Conservation (phyloP, 345 rosid species). For the Kernera saxatilis region DNA sequence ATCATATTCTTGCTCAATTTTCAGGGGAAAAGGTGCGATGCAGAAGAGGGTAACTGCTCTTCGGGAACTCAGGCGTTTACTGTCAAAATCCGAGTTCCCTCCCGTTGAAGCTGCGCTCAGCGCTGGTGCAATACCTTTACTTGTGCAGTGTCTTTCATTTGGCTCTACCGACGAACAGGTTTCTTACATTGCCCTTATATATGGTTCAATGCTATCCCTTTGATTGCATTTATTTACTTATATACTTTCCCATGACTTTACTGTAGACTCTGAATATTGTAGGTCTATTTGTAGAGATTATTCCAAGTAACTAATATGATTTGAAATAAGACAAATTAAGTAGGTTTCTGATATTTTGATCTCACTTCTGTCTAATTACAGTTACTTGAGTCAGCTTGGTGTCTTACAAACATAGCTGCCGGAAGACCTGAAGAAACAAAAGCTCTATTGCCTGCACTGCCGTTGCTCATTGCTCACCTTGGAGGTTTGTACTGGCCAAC, state of each 20-base stretch:
- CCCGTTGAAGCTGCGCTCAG: slow-evolving; percentile 74
- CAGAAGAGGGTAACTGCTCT: slow-evolving; percentile 80
- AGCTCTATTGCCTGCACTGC: slow-evolving; percentile 77
- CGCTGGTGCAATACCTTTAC: slow-evolving; percentile 80
- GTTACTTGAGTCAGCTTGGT: slow-evolving; percentile 98
- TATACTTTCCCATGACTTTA: background rate
- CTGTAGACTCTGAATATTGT: background rate
- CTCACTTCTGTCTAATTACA: slow-evolving; percentile 34
- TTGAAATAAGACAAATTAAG: background rate
- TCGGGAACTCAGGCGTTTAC: slow-evolving; percentile 75
- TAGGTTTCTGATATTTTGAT: background rate
- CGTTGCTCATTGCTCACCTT: slow-evolving; percentile 87
- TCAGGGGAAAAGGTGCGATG: slow-evolving; percentile 84
- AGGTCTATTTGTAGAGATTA: background rate
- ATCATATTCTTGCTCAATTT: slow-evolving; percentile 10
- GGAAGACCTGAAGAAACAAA: slow-evolving; percentile 95
- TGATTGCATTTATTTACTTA: background rate
- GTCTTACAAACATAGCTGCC: slow-evolving; percentile 96
- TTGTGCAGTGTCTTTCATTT: slow-evolving; percentile 86
- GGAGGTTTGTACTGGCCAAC: slow-evolving; percentile 58
- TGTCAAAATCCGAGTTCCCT: slow-evolving; percentile 79
- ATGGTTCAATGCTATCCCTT: background rate
- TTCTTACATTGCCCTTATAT: slow-evolving; percentile 1
- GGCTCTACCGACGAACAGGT: slow-evolving; percentile 97
- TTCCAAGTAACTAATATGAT: background rate